Evolutionary conservation across 2,329 filamentous ascomycete species (phyloP).

Genomic region (Cordyceps cicadae): DNA sequence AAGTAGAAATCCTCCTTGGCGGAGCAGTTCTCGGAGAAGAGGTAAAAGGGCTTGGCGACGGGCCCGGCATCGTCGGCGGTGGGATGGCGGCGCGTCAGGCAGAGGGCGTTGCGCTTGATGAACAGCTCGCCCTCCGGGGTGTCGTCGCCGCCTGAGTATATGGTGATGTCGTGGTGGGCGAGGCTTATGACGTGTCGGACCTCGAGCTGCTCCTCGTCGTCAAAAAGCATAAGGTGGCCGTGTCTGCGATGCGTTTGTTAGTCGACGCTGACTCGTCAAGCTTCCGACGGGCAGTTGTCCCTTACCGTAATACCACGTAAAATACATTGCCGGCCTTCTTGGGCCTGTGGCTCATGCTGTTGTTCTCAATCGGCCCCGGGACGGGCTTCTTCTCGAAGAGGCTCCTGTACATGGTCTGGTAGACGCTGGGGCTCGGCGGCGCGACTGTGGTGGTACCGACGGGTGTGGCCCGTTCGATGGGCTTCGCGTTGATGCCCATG

Average conservation of each 20-base stretch:
- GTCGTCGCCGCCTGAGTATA: slow-evolving; percentile 69
- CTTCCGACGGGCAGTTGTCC: too few relatives aligned
- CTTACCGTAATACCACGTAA: slow-evolving; percentile 76
- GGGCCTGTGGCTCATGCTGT: slow-evolving; percentile 42
- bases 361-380: slow-evolving; percentile 39
- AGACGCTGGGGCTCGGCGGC: slow-evolving; percentile 82
- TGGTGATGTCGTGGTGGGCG: slow-evolving; percentile 74
- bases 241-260: slow-evolving; percentile 50
- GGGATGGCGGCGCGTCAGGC: slow-evolving; percentile 59
- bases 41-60: slow-evolving; percentile 73
- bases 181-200: slow-evolving; percentile 94
- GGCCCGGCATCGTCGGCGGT: slow-evolving; percentile 48
- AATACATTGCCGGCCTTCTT: slow-evolving; percentile 78
- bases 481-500: slow-evolving; percentile 85
- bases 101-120: slow-evolving; percentile 88
- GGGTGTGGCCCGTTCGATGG: slow-evolving; percentile 76
- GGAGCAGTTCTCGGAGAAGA: slow-evolving; percentile 92
- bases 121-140: slow-evolving; percentile 90
- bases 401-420: slow-evolving; percentile 95
- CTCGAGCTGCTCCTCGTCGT: slow-evolving; percentile 89
- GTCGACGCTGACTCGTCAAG: not conserved
- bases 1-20: slow-evolving; percentile 99
- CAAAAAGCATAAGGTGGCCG: slow-evolving; percentile 94
- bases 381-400: slow-evolving; percentile 75
- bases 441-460: slow-evolving; percentile 66